Evolutionary conservation across 1,139 yeast genomes (phyloP), one percentile per base, ranked within the genome.

Genomic region (Candida mesenterica): DNA sequence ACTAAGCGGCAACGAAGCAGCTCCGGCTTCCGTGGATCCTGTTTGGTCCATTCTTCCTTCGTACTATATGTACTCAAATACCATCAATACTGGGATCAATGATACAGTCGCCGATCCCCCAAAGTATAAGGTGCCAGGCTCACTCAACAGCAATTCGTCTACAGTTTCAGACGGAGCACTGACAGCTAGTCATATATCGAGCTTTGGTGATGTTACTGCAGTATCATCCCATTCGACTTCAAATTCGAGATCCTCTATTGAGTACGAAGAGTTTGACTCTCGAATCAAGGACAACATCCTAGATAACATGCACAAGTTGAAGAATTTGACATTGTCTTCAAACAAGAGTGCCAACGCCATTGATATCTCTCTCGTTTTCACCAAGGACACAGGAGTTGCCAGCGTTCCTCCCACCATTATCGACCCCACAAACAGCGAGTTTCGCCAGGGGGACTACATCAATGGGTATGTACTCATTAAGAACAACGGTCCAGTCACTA

Each of bases 381-480:
- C 26, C 7, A n/a, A 24, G 12, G 26, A 24, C 12, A 24, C 12
- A 5, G 26, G 9, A 10, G 12, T 7, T 6, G 26, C 12, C 12
- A n/a, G 12, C 12, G 12, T 7, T 10, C 26, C 55, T 34, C 18
- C 49, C 2, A 62, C 63, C 5, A 42, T 51, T 12, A 56, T 68
- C 9, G 67, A 68, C 34, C 66, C 69, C 3, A 53, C 58, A 36
- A 40, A 52, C 18, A 55, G 46, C 43, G 74, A 68, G 40, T 69
- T 62, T 44, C 60, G 58, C 28, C 70, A 62, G 39, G 75, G 75
- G 7, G 73, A 68, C 44, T 57, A 45, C 19, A 50, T 69, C 18
- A 61, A 68, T 43, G 75, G 75, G 1, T 64, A 58, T 42, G 52
- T 65, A 4, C 37, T 48, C 8, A 58, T 69, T 7, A 43, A 49